Percentiles rank a stretch among this genome's conserved stretches.
These are phyloP conservation scores for Colletotrichum tropicale DNA, from an alignment of 2,329 filamentous ascomycete species.

Conservation along the genomic window DNA sequence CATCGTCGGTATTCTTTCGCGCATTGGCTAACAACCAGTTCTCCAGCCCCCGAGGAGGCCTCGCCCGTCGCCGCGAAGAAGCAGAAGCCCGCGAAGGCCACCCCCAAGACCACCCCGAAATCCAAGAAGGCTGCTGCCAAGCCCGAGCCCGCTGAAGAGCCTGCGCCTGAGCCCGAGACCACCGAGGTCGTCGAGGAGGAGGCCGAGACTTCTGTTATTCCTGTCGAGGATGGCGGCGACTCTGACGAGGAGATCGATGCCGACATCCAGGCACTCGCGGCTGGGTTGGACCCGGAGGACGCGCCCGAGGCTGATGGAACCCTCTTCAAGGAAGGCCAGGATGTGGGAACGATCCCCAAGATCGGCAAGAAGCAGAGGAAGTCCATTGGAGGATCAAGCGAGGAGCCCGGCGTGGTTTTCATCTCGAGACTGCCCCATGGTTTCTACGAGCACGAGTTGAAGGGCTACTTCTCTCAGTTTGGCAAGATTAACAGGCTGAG, in stretches of 20 bases:
- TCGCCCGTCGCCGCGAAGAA: conserved; percentile 50
- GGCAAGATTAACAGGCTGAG: conserved; percentile 74
- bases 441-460: conserved; percentile 98
- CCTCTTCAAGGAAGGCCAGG: conserved; percentile 51
- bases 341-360: conserved; percentile 56
- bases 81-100: conserved; percentile 47
- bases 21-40: conserved; percentile 25
- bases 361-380: conserved; percentile 48
- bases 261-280: conserved; percentile 47
- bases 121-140: conserved; percentile 48
- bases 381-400: conserved; percentile 35
- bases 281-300: conserved; percentile 45
- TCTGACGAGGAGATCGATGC: conserved; percentile 46
- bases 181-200: conserved; percentile 23
- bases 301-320: conserved; percentile 35
- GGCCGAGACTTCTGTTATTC: conserved; percentile 21
- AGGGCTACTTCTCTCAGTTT: conserved; percentile 92
- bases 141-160: conserved; percentile 31
- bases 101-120: conserved; percentile 53
- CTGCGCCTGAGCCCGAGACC: conserved; percentile 23
- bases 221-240: conserved; percentile 35
- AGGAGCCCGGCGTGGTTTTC: conserved; percentile 81
- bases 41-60: conserved; percentile 46
- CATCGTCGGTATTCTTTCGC: neutral
- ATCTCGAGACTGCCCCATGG: conserved; percentile 88